Percentiles rank a stretch among this genome's conserved stretches.
These are phyloP conservation scores for Tulasnella sp. DNA, from an alignment of 768 basidiomycete genomes.

Conservation along the genomic window DNA sequence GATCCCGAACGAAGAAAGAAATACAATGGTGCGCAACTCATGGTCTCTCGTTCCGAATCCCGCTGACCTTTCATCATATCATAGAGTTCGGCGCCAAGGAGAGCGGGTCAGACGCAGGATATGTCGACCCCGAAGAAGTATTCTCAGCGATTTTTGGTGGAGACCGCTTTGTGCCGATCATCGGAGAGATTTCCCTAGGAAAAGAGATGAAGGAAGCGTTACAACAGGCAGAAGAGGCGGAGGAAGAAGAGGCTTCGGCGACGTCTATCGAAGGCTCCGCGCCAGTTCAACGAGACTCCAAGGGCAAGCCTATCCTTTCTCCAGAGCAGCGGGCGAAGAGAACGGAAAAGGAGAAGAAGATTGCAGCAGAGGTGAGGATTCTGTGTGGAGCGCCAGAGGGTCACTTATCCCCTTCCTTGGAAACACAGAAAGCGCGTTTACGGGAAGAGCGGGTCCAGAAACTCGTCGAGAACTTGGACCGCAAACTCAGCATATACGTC, in stretches of 20 bases:
- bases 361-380: constrained; percentile 51
- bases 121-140: constrained; percentile 59
- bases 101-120: constrained; percentile 72
- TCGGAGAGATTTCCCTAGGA: constrained; percentile 79
- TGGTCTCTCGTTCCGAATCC: not conserved
- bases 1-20: constrained; percentile 64
- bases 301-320: constrained; percentile 25
- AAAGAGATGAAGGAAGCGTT: constrained; percentile 76
- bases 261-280: constrained; percentile 12
- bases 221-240: constrained; percentile 46
- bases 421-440: constrained; percentile 59
- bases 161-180: constrained; percentile 73
- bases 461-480: constrained; percentile 64
- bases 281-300: constrained; percentile 9
- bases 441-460: constrained; percentile 63
- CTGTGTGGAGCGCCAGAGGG: not conserved
- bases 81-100: constrained; percentile 65
- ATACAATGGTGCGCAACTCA: constrained; percentile 43
- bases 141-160: constrained; percentile 81
- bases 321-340: constrained; percentile 60
- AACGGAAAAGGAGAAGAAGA: constrained; percentile 30
- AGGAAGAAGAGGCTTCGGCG: constrained; percentile 35
- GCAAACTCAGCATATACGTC: constrained; percentile 78
- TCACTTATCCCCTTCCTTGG: not conserved
- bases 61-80: not conserved